Base-by-base conservation (phyloP, 129 eudicot genomes). In the Silybum marianum region DNA sequence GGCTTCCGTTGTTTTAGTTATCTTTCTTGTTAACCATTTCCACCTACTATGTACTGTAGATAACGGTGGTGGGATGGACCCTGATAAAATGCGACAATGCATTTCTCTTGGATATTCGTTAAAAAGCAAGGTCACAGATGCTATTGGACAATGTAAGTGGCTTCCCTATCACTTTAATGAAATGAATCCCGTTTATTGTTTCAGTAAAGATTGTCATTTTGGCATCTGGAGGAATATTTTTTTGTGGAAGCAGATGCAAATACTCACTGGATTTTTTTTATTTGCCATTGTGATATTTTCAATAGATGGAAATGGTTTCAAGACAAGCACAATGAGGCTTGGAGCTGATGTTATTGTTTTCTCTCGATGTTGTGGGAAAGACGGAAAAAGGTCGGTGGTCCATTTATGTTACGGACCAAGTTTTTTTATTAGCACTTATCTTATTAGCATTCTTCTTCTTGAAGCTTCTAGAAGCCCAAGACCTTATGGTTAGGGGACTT, bases 291-390 rank as follows among this genome's bases (percentile, higher is more conserved):
- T 85, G 75, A 51, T 71, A 38, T 77, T 11, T 69, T 71, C 60
- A 18, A 78, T 87, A 95, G 99, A 95, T 86, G 99, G 99, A 75
- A 95, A 95, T 88, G 99, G 99, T 80, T 95, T 95, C 66, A 95
- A 95, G 84, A 95, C 99, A 25, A 95, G 99, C 83, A 95, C 99
- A 21, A 95, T 95, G 99, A 91, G 99, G 79, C 99, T 95, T 88
- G 99, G 99, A 60, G 98, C 99, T 48, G 99, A 95, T 88, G 99
- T 95, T 18, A 92, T 95, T 84, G 98, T 95, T 69, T 93, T 95
- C 85, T 89, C 99, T 40, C 92, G 99, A 21, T 83, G 88, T 74
- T 26, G 81, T 62, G 95, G 97, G 75, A 76, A 80, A 80, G 72
- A 85, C 77, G 97, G 94, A 71, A 86, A 82, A 81, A 89, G 99